A percentile compares a stretch with the other conserved stretches of the same genome.
Conservation (phyloP, 2,329 filamentous ascomycete genomes). For the Didymella lethalis region DNA sequence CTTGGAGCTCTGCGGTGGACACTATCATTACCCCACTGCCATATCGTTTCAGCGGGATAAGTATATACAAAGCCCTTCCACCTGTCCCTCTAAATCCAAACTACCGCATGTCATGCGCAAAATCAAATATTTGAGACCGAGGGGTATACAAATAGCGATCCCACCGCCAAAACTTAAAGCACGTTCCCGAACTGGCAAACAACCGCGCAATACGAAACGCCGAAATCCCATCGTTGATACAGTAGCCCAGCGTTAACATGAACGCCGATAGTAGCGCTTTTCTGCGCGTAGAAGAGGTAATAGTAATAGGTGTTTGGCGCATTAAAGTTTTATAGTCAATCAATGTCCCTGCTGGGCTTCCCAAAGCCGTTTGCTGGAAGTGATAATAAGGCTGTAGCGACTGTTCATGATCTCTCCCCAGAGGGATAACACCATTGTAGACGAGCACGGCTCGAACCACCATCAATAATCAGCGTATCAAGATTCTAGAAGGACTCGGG, state of each 20-base stretch:
- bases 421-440: background rate
- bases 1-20: conserved; percentile 16
- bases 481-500: conserved; percentile 67
- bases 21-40: conserved; percentile 12
- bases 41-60: conserved; percentile 5
- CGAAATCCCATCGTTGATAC: conserved; percentile 21
- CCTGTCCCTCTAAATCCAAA: conserved; percentile 7
- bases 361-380: conserved; percentile 6
- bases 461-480: conserved; percentile 6
- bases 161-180: conserved; percentile 28
- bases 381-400: conserved; percentile 14
- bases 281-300: conserved; percentile 18
- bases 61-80: conserved; percentile 16
- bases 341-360: conserved; percentile 4
- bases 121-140: conserved; percentile 32
- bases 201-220: conserved; percentile 28
- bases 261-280: conserved; percentile 10
- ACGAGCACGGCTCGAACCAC: background rate
- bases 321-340: conserved; percentile 17
- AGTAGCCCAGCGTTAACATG: conserved; percentile 5
- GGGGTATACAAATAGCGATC: conserved; percentile 48
- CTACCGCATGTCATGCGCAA: conserved; percentile 23
- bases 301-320: conserved; percentile 9
- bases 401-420: background rate
- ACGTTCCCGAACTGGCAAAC: conserved; percentile 19